These are phyloP conservation scores for Picochlorum sp. DNA, from an alignment of 139 green algal species.

Conservation along the genomic window DNA sequence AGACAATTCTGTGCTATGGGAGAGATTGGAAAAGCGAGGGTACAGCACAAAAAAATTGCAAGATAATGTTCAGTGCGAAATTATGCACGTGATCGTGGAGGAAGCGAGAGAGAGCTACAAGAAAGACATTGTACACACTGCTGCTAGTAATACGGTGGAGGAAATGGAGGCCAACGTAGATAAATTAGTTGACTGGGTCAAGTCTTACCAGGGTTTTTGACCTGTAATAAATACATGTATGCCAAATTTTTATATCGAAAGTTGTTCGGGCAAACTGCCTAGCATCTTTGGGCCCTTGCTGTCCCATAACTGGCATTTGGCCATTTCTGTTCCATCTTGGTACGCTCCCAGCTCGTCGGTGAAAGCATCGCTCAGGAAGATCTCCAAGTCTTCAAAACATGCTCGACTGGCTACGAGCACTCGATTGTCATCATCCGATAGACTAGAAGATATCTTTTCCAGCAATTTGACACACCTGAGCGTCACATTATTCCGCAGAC, in stretches of 20 bases:
- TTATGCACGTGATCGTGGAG: conserved; percentile 93
- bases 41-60: conserved; percentile 82
- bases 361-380: conserved; percentile 6
- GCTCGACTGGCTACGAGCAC: neutral
- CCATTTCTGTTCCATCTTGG: conserved; percentile 12
- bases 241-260: neutral
- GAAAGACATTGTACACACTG: conserved; percentile 71
- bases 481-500: neutral
- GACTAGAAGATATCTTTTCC: neutral
- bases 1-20: conserved; percentile 84
- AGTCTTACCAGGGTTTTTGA: neutral
- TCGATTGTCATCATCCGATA: neutral
- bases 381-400: neutral
- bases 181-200: conserved; percentile 57
- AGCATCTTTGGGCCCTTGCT: conserved; percentile 1
- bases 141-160: conserved; percentile 75
- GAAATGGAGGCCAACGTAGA: conserved; percentile 92
- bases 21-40: conserved; percentile 67
- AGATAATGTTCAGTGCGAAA: conserved; percentile 96
- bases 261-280: neutral
- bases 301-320: conserved; percentile 20
- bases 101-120: conserved; percentile 91
- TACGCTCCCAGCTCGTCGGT: conserved; percentile 27
- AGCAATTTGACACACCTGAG: neutral
- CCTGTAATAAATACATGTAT: neutral